Percentiles rank a stretch among this genome's conserved stretches.
Conservation (phyloP, 495 filamentous ascomycete genomes). For the Aspergillus wentii region DNA sequence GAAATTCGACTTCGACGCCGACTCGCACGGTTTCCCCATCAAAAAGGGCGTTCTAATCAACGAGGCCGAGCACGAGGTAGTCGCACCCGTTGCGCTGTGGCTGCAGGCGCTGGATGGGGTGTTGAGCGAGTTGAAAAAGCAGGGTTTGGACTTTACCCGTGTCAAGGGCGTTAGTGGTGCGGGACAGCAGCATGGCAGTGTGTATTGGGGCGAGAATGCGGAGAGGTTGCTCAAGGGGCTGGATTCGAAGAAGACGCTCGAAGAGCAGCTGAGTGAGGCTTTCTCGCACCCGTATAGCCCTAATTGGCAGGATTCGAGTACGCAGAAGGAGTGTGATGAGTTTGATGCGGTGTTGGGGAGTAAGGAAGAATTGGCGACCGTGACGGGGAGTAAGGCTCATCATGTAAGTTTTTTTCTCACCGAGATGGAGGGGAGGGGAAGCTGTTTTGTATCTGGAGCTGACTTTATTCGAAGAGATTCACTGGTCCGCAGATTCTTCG, state of each 20-base stretch:
- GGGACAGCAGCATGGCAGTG: slow-evolving; percentile 94
- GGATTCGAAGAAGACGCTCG: slow-evolving; percentile 52
- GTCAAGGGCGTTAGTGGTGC: slow-evolving; percentile 85
- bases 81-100: slow-evolving; percentile 90
- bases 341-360: slow-evolving; percentile 71
- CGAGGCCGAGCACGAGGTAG: slow-evolving; percentile 77
- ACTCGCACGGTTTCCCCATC: slow-evolving; percentile 69
- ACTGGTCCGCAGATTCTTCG: slow-evolving; percentile 96
- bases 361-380: slow-evolving; percentile 61
- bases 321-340: slow-evolving; percentile 81
- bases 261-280: slow-evolving; percentile 65
- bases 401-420: slow-evolving; percentile 57
- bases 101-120: slow-evolving; percentile 87
- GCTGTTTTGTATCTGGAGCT: slow-evolving; percentile 14
- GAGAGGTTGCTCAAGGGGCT: slow-evolving; percentile 58
- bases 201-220: slow-evolving; percentile 80
- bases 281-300: slow-evolving; percentile 87
- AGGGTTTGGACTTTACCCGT: slow-evolving; percentile 69
- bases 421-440: background rate
- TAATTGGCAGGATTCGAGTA: slow-evolving; percentile 97
- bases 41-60: slow-evolving; percentile 84
- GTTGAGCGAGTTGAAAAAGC: slow-evolving; percentile 62
- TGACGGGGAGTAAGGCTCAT: slow-evolving; percentile 89
- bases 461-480: slow-evolving; percentile 68
- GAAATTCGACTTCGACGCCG: slow-evolving; percentile 66